A percentile compares a stretch with the other conserved stretches of the same genome.
These are phyloP conservation scores for Pythium sp. DNA, from an alignment of 352 stramenopile genomes.

Conservation along the genomic window DNA sequence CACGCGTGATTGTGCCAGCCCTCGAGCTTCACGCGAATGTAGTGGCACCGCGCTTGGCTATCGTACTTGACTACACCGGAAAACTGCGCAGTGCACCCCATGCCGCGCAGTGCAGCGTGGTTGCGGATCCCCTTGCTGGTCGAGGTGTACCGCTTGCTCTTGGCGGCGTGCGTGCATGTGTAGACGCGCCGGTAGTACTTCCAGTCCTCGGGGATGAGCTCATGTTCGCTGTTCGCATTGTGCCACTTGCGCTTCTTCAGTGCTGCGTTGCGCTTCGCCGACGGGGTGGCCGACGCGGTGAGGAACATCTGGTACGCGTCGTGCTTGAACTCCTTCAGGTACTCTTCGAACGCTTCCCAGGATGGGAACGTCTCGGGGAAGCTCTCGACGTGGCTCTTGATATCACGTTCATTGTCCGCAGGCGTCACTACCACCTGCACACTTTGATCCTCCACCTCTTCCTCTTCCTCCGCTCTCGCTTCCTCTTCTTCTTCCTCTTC, in stretches of 20 bases:
- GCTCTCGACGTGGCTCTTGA: background rate
- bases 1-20: slow-evolving; percentile 4
- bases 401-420: background rate
- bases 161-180: slow-evolving; percentile 6
- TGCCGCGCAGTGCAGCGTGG: background rate
- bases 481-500: background rate
- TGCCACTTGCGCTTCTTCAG: slow-evolving; percentile 3
- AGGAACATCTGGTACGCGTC: slow-evolving; percentile 1
- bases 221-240: background rate
- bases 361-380: slow-evolving; percentile 8
- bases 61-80: background rate
- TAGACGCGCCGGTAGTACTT: slow-evolving; percentile 12
- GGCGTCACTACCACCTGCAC: background rate
- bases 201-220: slow-evolving; percentile 5
- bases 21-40: background rate
- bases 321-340: background rate
- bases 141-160: background rate
- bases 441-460: background rate
- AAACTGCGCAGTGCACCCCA: slow-evolving; percentile 6
- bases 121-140: background rate
- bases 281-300: background rate
- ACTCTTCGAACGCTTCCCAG: background rate
- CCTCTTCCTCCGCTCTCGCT: background rate
- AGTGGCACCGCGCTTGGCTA: background rate
- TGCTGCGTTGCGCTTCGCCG: background rate